Base-by-base conservation (phyloP, 192 early-diverging fungal species). In the Coemansia sp. region DNA sequence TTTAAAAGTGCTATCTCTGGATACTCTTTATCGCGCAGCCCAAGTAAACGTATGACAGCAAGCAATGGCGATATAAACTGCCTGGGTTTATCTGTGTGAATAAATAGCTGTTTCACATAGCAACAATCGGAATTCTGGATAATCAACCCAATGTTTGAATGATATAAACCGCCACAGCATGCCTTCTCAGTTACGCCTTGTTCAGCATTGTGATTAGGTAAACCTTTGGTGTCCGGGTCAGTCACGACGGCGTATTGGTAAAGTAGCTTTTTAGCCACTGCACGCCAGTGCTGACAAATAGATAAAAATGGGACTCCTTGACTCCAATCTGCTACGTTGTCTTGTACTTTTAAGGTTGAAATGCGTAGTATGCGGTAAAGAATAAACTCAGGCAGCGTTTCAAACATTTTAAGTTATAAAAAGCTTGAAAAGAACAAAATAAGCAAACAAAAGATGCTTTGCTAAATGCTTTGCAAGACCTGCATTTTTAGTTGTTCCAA, bases 21-120 rank as follows among this genome's bases (percentile, higher is more conserved):
- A 50, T 50, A 14, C 4, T 28, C 10, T 16, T 50, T n/a, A 22
- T 27, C 48, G 9, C 14, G 10, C 11, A 50, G 25, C 22, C 25
- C 11, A 25, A 50, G 28, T 11, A 28, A 6, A 29, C 28, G 28
- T 29, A 50, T 28, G 27, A 25, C 11, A 4, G 6, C 14, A 3
- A 50, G 48, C 48, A 50, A 25, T 14, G 48, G 48, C 14, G 48
- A 50, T 25, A 50, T 50, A 12, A 28, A 50, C 5, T 50, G 48
- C 5, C 25, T 50, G 11, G 48, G 28, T n/a, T 50, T 25, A 25
- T 28, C 14, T 1, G 24, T 29, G 28, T 12, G 28, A 30, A 50
- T 50, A 29, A 9, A 23, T 29, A 50, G 18, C 27, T 22, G 16
- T 50, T 28, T 25, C 25, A 50, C 48, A 6, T 18, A 12, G 14